phyloP scores from a whole-genome alignment of 176 grass and related monocot species.

The Hordeum marinum region DNA sequence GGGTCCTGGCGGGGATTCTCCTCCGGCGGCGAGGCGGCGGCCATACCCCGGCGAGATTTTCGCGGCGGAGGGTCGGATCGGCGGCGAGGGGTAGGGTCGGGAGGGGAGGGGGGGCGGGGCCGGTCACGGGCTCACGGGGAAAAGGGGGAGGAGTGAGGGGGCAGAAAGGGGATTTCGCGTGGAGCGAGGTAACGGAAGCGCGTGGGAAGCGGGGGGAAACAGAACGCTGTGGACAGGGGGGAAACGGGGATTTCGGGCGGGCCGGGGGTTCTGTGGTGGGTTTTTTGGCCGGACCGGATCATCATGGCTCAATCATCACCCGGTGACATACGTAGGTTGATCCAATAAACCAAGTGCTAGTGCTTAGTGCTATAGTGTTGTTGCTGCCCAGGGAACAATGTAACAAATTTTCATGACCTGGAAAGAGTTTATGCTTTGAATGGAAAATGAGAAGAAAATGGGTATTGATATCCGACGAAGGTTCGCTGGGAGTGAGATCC shows the following conservation, averaged over 20 bases:
- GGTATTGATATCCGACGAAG: too few species aligned
- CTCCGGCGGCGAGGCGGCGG: conserved; percentile 5
- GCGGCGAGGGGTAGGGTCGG: not conserved
- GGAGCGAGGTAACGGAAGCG: not conserved
- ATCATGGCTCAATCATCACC: not conserved
- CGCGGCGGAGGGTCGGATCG: not conserved
- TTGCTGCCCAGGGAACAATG: too few species aligned
- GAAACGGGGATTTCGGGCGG: not conserved
- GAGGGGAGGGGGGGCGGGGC: not conserved
- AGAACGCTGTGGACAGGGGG: conserved; percentile 15
- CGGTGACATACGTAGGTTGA: too few species aligned
- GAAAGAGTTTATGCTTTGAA: too few species aligned
- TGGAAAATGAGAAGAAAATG: too few species aligned
- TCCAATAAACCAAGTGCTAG: too few species aligned
- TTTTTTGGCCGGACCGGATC: not conserved
- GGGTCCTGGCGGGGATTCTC: not conserved
- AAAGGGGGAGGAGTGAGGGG: conserved; percentile 27
- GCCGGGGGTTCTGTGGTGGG: conserved; percentile 1
- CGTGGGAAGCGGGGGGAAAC: not conserved
- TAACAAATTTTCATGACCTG: too few species aligned
- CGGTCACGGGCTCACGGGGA: conserved; percentile 28
- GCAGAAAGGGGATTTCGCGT: conserved; percentile 43
- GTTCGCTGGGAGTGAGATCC: too few species aligned
- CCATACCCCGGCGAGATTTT: conserved; percentile 18
- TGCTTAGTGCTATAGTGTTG: too few species aligned